phyloP scores from a whole-genome alignment of 345 rosid genomes.

The Trapa bicornis region DNA sequence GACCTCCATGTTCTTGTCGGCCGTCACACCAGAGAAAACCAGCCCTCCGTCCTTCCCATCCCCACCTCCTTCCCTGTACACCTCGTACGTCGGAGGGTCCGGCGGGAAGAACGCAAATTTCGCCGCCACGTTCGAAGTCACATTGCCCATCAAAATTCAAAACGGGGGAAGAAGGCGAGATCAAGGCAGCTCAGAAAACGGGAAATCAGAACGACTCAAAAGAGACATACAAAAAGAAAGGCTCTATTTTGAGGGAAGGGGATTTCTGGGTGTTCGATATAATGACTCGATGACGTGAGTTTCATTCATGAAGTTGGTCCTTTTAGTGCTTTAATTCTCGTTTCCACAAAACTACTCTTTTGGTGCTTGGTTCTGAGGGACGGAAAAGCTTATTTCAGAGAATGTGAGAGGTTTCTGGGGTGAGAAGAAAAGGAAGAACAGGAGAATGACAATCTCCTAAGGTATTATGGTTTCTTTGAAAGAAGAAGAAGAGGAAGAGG shows the following conservation, averaged over 20 bases:
- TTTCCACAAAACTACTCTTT: background rate
- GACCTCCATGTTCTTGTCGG: slow-evolving; percentile 72
- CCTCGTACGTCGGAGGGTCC: slow-evolving; percentile 81
- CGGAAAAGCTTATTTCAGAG: background rate
- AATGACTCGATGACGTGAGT: background rate
- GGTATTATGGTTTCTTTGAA: too few relatives aligned
- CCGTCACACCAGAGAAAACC: slow-evolving; percentile 49
- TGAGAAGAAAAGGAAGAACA: background rate
- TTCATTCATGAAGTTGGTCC: slow-evolving; percentile 9
- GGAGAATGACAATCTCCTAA: too few relatives aligned
- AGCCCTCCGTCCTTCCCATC: slow-evolving; percentile 30
- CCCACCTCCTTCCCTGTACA: slow-evolving; percentile 32
- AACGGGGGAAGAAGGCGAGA: background rate
- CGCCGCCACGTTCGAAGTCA: slow-evolving; percentile 87
- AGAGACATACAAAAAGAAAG: background rate
- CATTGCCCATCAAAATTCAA: slow-evolving; percentile 59
- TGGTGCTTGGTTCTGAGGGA: slow-evolving; percentile 13
- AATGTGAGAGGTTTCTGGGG: background rate
- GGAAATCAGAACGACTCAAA: background rate
- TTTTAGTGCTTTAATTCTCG: background rate
- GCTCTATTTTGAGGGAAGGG: background rate
- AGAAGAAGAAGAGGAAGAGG: background rate
- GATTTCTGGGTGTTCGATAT: background rate
- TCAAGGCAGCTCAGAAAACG: background rate
- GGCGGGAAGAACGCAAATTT: slow-evolving; percentile 98